Conservation (phyloP, 805 yeast species). For the Cyberlindnera nakhonratchasimensis region DNA sequence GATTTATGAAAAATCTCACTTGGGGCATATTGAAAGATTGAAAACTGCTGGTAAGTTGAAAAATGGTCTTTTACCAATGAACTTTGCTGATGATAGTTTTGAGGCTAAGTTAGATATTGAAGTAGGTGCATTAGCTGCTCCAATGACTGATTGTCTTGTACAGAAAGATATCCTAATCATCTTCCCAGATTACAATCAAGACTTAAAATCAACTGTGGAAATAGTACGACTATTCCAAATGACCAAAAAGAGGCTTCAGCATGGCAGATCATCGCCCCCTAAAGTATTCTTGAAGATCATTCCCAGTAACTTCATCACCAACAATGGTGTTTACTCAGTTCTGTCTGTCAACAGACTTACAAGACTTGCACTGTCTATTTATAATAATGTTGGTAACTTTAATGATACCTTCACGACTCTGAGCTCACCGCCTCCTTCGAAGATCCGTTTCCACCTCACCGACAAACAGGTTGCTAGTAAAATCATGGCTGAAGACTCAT, state of each 20-base stretch:
- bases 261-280: not conserved
- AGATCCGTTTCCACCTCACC: constrained; percentile 42
- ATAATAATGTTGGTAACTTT: constrained; percentile 49
- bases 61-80: constrained; percentile 14
- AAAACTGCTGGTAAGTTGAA: constrained; percentile 22
- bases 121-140: not conserved
- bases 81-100: constrained; percentile 2
- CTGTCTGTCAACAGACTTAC: constrained; percentile 35
- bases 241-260: constrained; percentile 37
- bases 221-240: constrained; percentile 45
- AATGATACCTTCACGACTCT: constrained; percentile 36
- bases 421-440: constrained; percentile 40
- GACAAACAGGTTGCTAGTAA: constrained; percentile 32
- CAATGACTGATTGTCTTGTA: not conserved
- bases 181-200: constrained; percentile 19
- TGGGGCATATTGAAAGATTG: constrained; percentile 41
- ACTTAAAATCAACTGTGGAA: constrained; percentile 42
- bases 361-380: constrained; percentile 49
- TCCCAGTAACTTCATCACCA: constrained; percentile 39
- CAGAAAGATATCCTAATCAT: constrained; percentile 19
- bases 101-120: constrained; percentile 2
- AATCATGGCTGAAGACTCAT: constrained; percentile 63
- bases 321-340: constrained; percentile 31
- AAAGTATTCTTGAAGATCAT: constrained; percentile 35
- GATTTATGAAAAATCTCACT: constrained; percentile 44